Conservation (phyloP, 805 yeast genomes). For the Metschnikowia borealis region DNA sequence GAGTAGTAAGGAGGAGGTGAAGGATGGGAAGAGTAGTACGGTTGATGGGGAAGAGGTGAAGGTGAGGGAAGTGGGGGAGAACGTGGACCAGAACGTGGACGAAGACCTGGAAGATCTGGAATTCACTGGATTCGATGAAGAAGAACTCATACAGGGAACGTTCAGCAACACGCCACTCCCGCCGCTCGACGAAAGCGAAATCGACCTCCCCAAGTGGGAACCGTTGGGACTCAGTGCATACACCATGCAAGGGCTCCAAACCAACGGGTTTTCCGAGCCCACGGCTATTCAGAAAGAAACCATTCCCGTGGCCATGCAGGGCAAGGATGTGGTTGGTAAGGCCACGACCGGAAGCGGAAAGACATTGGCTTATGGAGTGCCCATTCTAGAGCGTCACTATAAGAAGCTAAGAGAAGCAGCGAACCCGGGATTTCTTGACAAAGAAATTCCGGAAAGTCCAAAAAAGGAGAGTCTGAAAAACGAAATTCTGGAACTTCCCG, state of each 20-base stretch:
- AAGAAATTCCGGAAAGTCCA: no score
- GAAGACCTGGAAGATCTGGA: slow-evolving; percentile 4
- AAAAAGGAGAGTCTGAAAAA: no score
- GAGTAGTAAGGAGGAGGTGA: slow-evolving; percentile 15
- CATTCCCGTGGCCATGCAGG: slow-evolving; percentile 69
- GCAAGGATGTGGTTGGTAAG: slow-evolving; percentile 85
- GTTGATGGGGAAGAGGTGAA: not conserved
- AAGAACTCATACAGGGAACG: slow-evolving; percentile 1
- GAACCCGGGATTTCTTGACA: no score
- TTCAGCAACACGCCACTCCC: not conserved
- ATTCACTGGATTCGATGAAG: slow-evolving; percentile 23
- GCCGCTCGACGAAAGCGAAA: slow-evolving; percentile 31
- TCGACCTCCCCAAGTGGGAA: slow-evolving; percentile 61
- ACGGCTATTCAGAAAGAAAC: slow-evolving; percentile 78
- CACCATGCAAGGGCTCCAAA: slow-evolving; percentile 57
- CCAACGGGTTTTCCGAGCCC: slow-evolving; percentile 60
- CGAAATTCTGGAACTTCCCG: no score
- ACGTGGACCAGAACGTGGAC: slow-evolving; percentile 1
- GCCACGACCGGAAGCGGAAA: slow-evolving; percentile 98
- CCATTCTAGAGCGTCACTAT: slow-evolving; percentile 69
- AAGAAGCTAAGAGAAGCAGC: not conserved
- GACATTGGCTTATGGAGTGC: slow-evolving; percentile 92
- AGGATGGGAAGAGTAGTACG: slow-evolving; percentile 5
- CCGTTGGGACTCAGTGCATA: slow-evolving; percentile 46
- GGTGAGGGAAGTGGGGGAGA: slow-evolving; percentile 1